These are phyloP conservation scores for Gnomoniopsis smithogilvyi DNA, from an alignment of 2,329 filamentous ascomycete species.

Conservation along the genomic window DNA sequence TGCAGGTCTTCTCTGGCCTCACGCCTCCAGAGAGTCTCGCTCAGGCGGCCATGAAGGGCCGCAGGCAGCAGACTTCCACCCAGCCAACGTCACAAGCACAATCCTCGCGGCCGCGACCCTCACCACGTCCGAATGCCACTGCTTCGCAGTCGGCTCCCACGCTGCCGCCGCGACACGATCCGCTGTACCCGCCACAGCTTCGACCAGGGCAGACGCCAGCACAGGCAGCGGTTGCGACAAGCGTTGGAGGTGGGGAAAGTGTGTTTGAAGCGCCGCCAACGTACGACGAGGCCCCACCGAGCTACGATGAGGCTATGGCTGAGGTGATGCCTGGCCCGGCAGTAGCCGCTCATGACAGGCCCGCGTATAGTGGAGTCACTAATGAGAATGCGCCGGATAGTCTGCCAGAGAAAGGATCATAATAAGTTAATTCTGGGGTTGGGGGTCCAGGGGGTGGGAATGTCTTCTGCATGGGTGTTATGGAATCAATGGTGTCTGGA, in stretches of 20 bases:
- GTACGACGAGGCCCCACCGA: constrained; percentile 81
- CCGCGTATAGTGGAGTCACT: constrained; percentile 64
- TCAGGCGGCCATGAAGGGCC: constrained; percentile 45
- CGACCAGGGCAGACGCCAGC: constrained; percentile 21
- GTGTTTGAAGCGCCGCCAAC: constrained; percentile 29
- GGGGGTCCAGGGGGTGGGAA: not conserved
- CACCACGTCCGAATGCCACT: constrained; percentile 30
- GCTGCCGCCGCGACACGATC: constrained; percentile 35
- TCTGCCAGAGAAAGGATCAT: constrained; percentile 37
- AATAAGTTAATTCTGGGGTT: constrained; percentile 3
- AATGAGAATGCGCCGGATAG: constrained; percentile 57
- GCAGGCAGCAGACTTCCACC: constrained; percentile 12
- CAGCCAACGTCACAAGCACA: constrained; percentile 20
- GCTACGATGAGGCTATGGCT: constrained; percentile 90
- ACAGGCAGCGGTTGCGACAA: not conserved
- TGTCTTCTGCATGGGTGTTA: too few species aligned
- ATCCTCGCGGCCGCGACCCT: constrained; percentile 20
- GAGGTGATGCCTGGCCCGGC: constrained; percentile 68
- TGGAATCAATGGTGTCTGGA: too few species aligned
- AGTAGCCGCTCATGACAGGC: constrained; percentile 59
- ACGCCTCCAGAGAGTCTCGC: constrained; percentile 74
- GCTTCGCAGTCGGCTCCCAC: constrained; percentile 24
- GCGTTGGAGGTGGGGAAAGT: not conserved
- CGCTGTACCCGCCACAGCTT: constrained; percentile 58
- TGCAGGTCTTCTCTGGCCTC: constrained; percentile 86